These are phyloP conservation scores for Paramecium primaurelia DNA, from an alignment of 73 alveolate species.

Conservation along the genomic window DNA sequence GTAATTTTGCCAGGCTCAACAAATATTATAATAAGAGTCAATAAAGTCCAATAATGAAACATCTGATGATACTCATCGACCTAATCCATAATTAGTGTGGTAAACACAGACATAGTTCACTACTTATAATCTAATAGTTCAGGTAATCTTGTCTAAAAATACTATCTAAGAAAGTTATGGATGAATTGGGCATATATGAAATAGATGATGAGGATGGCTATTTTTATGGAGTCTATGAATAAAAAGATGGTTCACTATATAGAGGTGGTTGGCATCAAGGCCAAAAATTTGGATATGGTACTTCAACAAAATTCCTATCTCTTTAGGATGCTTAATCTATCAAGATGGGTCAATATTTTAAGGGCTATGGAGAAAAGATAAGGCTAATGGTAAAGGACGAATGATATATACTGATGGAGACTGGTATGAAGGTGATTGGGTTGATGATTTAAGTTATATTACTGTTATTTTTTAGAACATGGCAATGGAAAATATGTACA, in stretches of 20 bases:
- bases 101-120: neutral
- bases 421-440: constrained; percentile 66
- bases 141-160: neutral
- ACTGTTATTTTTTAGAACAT: constrained; percentile 36
- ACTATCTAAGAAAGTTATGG: neutral
- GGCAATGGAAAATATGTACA: constrained; percentile 62
- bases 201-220: constrained; percentile 22
- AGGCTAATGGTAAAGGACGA: constrained; percentile 63
- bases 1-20: neutral
- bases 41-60: neutral
- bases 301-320: neutral
- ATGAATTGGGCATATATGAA: neutral
- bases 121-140: neutral
- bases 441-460: constrained; percentile 45
- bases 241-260: constrained; percentile 61
- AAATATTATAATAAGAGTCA: neutral
- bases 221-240: constrained; percentile 45
- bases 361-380: constrained; percentile 57
- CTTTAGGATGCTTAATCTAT: constrained; percentile 3
- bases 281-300: constrained; percentile 65
- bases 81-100: neutral
- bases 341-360: constrained; percentile 59
- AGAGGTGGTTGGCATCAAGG: constrained; percentile 64
- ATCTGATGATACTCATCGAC: neutral
- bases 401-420: constrained; percentile 63